These are phyloP conservation scores for Chrysophaeum taylorii DNA, from an alignment of 352 stramenopile species.

Conservation along the genomic window DNA sequence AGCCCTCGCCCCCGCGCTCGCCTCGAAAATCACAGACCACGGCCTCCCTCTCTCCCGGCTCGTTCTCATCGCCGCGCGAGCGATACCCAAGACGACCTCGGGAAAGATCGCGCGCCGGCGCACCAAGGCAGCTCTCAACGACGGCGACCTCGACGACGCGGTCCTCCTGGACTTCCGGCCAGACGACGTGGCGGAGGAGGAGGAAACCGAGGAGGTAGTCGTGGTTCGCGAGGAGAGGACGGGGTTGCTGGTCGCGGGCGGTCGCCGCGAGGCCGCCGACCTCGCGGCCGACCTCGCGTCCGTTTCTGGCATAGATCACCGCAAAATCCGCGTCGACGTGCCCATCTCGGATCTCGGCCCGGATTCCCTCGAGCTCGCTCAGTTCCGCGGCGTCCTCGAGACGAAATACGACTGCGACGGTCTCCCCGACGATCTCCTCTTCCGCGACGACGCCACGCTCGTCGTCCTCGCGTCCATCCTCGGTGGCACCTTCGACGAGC, in stretches of 20 bases:
- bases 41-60: slow-evolving; percentile 79
- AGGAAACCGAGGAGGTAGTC: background rate
- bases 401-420: background rate
- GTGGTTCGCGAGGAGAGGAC: too few species aligned
- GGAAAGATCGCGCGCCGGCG: slow-evolving; percentile 88
- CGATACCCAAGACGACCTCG: slow-evolving; percentile 93
- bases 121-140: background rate
- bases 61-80: slow-evolving; percentile 72
- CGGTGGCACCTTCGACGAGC: slow-evolving; percentile 2
- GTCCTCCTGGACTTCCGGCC: background rate
- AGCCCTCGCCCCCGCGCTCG: too few species aligned
- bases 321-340: background rate
- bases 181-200: background rate
- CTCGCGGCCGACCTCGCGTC: background rate
- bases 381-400: slow-evolving; percentile 9
- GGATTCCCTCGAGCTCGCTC: slow-evolving; percentile 3
- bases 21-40: too few species aligned
- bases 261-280: background rate
- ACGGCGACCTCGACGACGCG: background rate
- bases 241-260: too few species aligned
- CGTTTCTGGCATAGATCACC: too few species aligned
- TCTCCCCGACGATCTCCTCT: slow-evolving; percentile 4
- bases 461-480: background rate
- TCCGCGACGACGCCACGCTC: slow-evolving; percentile 8
- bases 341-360: background rate